Conservation (phyloP, 495 filamentous ascomycete genomes). For the Daldinia grandis region DNA sequence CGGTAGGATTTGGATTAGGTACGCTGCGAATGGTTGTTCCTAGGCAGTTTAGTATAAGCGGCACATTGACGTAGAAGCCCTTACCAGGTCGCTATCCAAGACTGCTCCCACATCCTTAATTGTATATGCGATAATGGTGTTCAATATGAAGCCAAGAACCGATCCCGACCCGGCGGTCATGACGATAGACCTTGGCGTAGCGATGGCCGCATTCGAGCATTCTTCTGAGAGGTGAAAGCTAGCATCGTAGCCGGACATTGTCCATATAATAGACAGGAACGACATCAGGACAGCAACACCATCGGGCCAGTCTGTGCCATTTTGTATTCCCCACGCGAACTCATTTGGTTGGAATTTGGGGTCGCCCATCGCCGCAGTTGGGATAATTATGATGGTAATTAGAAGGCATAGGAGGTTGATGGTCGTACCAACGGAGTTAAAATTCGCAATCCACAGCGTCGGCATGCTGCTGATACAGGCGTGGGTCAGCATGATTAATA, state of each 20-base stretch:
- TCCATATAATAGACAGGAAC: conserved; percentile 71
- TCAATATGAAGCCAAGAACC: conserved; percentile 76
- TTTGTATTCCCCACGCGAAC: conserved; percentile 76
- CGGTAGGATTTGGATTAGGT: conserved; percentile 74
- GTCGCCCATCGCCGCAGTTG: conserved; percentile 61
- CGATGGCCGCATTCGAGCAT: conserved; percentile 78
- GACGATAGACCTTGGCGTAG: conserved; percentile 79
- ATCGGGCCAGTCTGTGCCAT: conserved; percentile 74
- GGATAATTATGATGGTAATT: conserved; percentile 74
- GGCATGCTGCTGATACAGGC: conserved; percentile 76
- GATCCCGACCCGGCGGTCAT: conserved; percentile 75
- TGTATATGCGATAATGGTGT: conserved; percentile 83
- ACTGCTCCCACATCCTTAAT: conserved; percentile 71
- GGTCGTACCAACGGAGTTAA: conserved; percentile 77
- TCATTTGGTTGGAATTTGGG: conserved; percentile 70
- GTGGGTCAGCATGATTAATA: conserved; percentile 75
- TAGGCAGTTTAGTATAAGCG: conserved; percentile 5
- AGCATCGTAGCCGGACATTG: conserved; percentile 70
- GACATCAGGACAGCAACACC: conserved; percentile 80
- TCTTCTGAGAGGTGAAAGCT: conserved; percentile 82
- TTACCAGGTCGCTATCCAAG: conserved; percentile 64
- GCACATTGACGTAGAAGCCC: background rate
- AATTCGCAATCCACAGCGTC: conserved; percentile 75
- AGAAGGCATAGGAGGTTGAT: conserved; percentile 78
- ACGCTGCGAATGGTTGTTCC: conserved; percentile 81